These are phyloP conservation scores for Plasmodium cynomolgi DNA, from an alignment of 169 alveolate genomes.

Conservation along the genomic window DNA sequence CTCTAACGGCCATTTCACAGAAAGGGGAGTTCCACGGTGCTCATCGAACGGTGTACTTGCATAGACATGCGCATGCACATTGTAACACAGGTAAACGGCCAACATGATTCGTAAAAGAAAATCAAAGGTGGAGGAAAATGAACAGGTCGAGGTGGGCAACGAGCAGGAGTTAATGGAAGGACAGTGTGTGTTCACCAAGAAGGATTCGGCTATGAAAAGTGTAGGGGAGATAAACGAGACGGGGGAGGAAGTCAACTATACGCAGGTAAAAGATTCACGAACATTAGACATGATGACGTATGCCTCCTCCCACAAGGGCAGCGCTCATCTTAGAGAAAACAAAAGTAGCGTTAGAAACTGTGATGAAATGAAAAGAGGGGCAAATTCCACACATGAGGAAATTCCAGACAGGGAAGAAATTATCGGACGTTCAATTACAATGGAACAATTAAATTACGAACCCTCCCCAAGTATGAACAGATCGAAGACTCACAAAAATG, in stretches of 20 bases:
- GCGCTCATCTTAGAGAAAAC: not conserved
- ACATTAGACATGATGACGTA: not conserved
- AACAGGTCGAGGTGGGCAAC: not conserved
- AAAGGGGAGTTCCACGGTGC: not conserved
- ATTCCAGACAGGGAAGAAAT: not conserved
- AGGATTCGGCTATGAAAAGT: constrained; percentile 24
- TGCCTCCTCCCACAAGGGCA: not conserved
- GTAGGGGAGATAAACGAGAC: constrained; percentile 2
- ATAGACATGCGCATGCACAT: not conserved
- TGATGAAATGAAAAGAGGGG: constrained; percentile 13
- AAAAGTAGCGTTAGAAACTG: not conserved
- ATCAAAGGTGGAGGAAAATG: constrained; percentile 57
- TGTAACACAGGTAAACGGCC: not conserved
- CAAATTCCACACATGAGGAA: not conserved
- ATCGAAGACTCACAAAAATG: not conserved
- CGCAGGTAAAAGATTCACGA: not conserved
- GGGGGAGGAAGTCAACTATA: not conserved
- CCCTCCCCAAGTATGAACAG: not conserved
- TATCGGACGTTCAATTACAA: not conserved
- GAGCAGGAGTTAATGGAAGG: constrained; percentile 50
- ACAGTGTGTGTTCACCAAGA: not conserved
- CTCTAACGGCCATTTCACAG: not conserved
- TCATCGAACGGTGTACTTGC: not conserved
- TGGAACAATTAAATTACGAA: not conserved
- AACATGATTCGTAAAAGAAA: constrained; percentile 71